Base-by-base conservation (phyloP, 73 alveolate species). In the Paramecium biaurelia region DNA sequence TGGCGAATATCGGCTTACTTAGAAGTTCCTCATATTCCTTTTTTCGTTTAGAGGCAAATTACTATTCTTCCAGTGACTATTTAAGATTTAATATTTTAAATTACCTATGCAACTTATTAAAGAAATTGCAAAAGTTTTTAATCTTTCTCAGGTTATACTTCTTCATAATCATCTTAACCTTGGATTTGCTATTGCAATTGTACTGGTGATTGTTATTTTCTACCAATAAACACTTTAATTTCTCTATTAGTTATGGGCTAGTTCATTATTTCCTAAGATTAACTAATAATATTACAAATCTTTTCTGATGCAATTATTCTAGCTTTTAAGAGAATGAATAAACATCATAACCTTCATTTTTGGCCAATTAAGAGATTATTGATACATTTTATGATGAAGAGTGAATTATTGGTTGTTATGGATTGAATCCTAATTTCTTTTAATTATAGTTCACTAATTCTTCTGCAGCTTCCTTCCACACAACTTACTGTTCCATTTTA, bases 21-120 rank as follows among this genome's bases (percentile, higher is more conserved):
- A 79, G 30, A 8, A 79, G 20, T 9, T 18, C 70, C 14, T 43
- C 24, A 47, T 79, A 79, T 21, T 79, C 90, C 57, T 79, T 79
- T 23, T 79, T 42, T 34, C 90, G 10, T 34, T 45, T 79, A 9
- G 90, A 79, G 4, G 90, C 76, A 79, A 79, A 79, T 42, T 79
- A 10, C 49, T 79, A 14, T 23, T 45, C 90, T 79, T 79, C 90
- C 9, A 79, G 14, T 20, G 90, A 79, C 38, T 79, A 79, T 4
- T 28, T 0, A 47, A 12, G 18, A 47, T 3, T 70, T 18, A 28
- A 32, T 11, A 9, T 26, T 30, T 14, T 63, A 12, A 26, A 14
- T 14, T 63, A 63, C 84, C 11, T 63, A 26, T 15, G 68, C 87
- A 34, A 74, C 59, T 34, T 74, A 74, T 35, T 79, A 37, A 41